phyloP scores from a whole-genome alignment of 495 filamentous ascomycete genomes.

The Talaromyces thailandensis region DNA sequence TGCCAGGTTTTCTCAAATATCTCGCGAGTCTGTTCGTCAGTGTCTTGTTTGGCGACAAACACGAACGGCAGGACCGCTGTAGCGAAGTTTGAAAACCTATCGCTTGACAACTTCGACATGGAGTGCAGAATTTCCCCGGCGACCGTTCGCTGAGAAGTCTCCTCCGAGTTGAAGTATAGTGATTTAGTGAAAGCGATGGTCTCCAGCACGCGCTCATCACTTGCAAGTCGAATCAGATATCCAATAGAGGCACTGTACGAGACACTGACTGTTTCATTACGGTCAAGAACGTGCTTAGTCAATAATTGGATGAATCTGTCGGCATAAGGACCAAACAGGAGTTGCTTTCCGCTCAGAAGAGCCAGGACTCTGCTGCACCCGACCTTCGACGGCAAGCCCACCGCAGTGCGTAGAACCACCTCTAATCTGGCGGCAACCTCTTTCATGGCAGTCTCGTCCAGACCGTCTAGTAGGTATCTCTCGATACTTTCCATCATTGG shows the following conservation, averaged over 20 bases:
- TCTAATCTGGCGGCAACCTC: conserved; percentile 63
- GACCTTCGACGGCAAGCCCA: conserved; percentile 89
- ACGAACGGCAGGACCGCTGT: conserved; percentile 71
- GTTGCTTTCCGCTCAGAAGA: conserved; percentile 69
- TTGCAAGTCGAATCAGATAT: conserved; percentile 70
- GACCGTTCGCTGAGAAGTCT: conserved; percentile 61
- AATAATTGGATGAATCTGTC: conserved; percentile 68
- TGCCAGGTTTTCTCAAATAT: conserved; percentile 77
- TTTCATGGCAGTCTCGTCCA: conserved; percentile 67
- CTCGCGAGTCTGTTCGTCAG: conserved; percentile 63
- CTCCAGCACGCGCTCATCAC: conserved; percentile 57
- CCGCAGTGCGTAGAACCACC: conserved; percentile 68
- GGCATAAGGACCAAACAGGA: conserved; percentile 67
- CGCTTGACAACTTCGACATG: conserved; percentile 76
- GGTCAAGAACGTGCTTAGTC: conserved; percentile 72
- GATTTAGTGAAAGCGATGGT: conserved; percentile 57
- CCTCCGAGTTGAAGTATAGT: conserved; percentile 73
- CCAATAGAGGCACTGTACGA: conserved; percentile 80
- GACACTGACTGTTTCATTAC: conserved; percentile 81
- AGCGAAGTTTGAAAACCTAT: conserved; percentile 74
- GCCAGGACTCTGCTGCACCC: conserved; percentile 80
- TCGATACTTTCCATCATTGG: conserved; percentile 93
- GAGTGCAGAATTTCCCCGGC: conserved; percentile 72
- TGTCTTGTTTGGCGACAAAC: conserved; percentile 80
- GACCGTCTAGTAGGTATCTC: conserved; percentile 68